These are phyloP conservation scores for Gypsophila paniculata DNA, from an alignment of 179 eudicot species.

Conservation along the genomic window DNA sequence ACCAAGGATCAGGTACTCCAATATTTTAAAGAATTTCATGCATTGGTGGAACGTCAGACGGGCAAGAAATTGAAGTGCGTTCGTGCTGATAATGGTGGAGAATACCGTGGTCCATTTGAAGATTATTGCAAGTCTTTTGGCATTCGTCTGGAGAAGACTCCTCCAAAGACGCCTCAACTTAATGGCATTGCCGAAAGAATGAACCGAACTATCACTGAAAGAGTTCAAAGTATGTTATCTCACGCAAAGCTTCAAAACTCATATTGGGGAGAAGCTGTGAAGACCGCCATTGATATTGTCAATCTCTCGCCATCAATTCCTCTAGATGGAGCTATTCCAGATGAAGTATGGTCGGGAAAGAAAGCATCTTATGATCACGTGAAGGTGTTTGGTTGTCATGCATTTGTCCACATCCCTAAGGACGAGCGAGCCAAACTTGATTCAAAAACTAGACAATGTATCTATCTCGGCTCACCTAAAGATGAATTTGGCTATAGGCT, in stretches of 20 bases:
- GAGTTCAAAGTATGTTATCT: too few relatives aligned
- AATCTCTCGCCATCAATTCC: too few relatives aligned
- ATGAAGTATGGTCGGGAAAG: neutral
- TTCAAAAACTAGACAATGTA: neutral
- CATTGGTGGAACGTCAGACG: slow-evolving; percentile 9
- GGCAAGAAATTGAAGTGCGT: slow-evolving; percentile 18
- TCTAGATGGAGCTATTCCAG: too few relatives aligned
- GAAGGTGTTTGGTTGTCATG: too few relatives aligned
- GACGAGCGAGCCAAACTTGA: slow-evolving; percentile 13
- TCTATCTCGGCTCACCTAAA: slow-evolving; percentile 1
- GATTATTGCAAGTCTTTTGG: too few relatives aligned
- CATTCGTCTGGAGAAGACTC: too few relatives aligned
- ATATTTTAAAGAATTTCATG: slow-evolving; percentile 15
- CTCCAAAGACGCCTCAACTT: too few relatives aligned
- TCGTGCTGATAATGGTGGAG: slow-evolving; percentile 13
- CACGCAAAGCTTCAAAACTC: too few relatives aligned
- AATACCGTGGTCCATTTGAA: slow-evolving; percentile 11
- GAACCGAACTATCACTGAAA: too few relatives aligned
- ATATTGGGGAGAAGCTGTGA: too few relatives aligned
- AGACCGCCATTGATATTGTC: too few relatives aligned
- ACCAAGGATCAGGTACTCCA: slow-evolving; percentile 12
- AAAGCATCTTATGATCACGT: neutral
- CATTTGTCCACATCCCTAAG: slow-evolving; percentile 10
- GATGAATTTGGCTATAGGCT: slow-evolving; percentile 14
- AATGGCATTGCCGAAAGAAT: too few relatives aligned